phyloP scores from a whole-genome alignment of 306 rosid genomes.

The Datisca glomerata region DNA sequence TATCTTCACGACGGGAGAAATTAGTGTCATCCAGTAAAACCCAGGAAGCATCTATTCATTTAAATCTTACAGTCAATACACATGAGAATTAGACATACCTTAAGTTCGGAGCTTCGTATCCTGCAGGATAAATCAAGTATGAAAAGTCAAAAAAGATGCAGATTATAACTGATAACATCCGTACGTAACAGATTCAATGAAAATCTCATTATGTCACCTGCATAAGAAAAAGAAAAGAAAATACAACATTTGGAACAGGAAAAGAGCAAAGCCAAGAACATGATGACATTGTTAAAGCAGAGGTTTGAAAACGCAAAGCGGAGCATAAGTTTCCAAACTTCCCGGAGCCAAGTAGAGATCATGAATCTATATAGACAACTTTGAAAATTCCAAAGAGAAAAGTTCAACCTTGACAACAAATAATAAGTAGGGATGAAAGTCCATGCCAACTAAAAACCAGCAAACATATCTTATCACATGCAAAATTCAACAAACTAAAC shows the following conservation, averaged over 20 bases:
- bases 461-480: neutral
- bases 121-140: constrained; percentile 28
- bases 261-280: neutral
- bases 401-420: no score
- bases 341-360: no score
- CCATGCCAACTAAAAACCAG: neutral
- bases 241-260: neutral
- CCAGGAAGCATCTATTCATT: no score
- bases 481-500: constrained; percentile 4
- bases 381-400: no score
- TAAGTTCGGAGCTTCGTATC: constrained; percentile 70
- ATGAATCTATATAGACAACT: no score
- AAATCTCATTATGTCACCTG: neutral
- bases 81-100: constrained; percentile 31
- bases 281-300: no score
- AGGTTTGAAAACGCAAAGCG: neutral
- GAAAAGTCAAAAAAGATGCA: constrained; percentile 5
- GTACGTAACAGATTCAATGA: neutral
- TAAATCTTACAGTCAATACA: no score
- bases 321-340: neutral
- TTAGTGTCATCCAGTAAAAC: neutral
- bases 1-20: neutral
- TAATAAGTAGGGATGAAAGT: no score
- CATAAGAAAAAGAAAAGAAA: neutral
- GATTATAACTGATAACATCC: no score